Conservation (phyloP, 345 rosid species). For the Adansonia digitata region DNA sequence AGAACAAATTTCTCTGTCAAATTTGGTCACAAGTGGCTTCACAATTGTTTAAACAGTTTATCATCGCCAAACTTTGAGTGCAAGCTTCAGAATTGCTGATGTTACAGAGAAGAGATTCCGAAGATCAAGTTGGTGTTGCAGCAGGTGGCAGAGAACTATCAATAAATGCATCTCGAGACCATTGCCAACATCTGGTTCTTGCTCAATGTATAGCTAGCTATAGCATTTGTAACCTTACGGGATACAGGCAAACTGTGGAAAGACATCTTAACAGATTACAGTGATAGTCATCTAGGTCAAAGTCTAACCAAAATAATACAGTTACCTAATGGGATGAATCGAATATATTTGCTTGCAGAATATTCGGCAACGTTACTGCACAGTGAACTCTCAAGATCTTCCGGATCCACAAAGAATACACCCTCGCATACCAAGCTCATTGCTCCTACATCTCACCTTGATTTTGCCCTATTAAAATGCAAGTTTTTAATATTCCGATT, state of each 20-base stretch:
- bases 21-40: not conserved
- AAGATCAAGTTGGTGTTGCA: not conserved
- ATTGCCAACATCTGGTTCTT: not conserved
- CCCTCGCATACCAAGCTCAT: conserved; percentile 22
- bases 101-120: not conserved
- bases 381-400: not conserved
- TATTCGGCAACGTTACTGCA: conserved; percentile 3
- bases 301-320: not conserved
- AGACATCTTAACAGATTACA: not conserved
- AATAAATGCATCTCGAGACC: not conserved
- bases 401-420: not conserved
- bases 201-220: not conserved
- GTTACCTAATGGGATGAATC: not conserved
- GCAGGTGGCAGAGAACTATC: not conserved
- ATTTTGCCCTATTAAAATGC: conserved; percentile 33
- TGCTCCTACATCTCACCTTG: conserved; percentile 27
- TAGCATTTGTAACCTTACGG: not conserved
- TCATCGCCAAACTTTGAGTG: not conserved
- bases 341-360: not conserved
- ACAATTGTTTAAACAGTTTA: not conserved
- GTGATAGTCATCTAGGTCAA: not conserved
- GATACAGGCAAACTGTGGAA: not conserved
- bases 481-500: conserved; percentile 8
- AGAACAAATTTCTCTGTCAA: not conserved
- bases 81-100: not conserved